These are phyloP conservation scores for Sanghuangporus baumii DNA, from an alignment of 1,284 basidiomycete genomes.

Conservation along the genomic window DNA sequence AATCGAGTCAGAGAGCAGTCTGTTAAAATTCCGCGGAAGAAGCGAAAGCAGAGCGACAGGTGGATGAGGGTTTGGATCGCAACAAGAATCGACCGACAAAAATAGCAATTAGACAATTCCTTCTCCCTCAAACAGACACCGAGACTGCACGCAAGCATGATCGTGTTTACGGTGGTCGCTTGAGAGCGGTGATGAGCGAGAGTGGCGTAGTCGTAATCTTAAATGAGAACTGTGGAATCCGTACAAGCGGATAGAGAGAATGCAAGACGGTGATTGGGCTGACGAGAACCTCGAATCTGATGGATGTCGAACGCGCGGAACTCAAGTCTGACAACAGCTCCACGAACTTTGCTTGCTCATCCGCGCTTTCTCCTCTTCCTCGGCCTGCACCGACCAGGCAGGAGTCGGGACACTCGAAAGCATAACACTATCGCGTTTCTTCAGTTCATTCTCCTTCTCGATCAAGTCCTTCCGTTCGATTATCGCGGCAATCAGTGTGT, in stretches of 20 bases:
- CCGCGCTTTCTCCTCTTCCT: constrained; percentile 68
- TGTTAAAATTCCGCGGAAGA: background rate
- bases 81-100: background rate
- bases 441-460: constrained; percentile 70
- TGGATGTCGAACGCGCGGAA: background rate
- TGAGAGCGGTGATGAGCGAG: background rate
- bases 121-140: too few relatives aligned
- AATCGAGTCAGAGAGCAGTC: background rate
- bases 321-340: constrained; percentile 52
- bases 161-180: background rate
- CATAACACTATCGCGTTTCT: constrained; percentile 76
- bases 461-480: constrained; percentile 72
- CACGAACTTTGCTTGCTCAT: constrained; percentile 45
- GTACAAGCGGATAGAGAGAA: background rate
- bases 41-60: background rate
- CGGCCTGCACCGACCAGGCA: constrained; percentile 72
- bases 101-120: background rate
- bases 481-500: constrained; percentile 69
- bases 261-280: background rate
- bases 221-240: background rate
- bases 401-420: constrained; percentile 56
- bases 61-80: background rate
- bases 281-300: background rate
- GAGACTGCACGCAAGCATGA: background rate
- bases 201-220: background rate